phyloP scores from a whole-genome alignment of 73 alveolate species.

The Paramecium caudatum region DNA sequence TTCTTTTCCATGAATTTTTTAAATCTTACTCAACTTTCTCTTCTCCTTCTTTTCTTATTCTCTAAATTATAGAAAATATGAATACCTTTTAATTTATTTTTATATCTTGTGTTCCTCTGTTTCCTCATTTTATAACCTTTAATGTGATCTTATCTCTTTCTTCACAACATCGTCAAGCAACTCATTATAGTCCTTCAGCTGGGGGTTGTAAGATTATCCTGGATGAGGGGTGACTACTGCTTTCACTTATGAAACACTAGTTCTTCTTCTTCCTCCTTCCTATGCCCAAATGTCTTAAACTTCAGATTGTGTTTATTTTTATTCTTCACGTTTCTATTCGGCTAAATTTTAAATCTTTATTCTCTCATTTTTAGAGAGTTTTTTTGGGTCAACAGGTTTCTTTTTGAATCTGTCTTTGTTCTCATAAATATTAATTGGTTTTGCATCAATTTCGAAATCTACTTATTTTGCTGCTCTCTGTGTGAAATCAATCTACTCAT shows the following conservation, averaged over 20 bases:
- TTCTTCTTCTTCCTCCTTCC: not conserved
- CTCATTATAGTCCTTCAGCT: slow-evolving; percentile 28
- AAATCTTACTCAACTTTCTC: slow-evolving; percentile 6
- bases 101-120: slow-evolving; percentile 7
- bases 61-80: not conserved
- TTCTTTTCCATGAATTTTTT: slow-evolving; percentile 23
- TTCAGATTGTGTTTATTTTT: not conserved
- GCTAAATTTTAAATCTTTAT: slow-evolving; percentile 28
- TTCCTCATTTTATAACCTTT: not conserved
- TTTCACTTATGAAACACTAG: not conserved
- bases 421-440: slow-evolving; percentile 55
- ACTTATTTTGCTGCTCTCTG: not conserved
- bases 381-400: slow-evolving; percentile 16
- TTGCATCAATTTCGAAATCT: slow-evolving; percentile 32
- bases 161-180: slow-evolving; percentile 27
- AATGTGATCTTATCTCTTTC: slow-evolving; percentile 17
- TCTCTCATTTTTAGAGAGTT: slow-evolving; percentile 7
- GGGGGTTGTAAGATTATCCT: slow-evolving; percentile 63
- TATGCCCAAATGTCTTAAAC: not conserved
- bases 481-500: slow-evolving; percentile 43
- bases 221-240: slow-evolving; percentile 55
- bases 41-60: not conserved
- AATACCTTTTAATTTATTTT: not conserved
- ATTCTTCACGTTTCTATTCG: not conserved
- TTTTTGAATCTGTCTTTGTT: slow-evolving; percentile 63